phyloP scores from a whole-genome alignment of 352 stramenopile genomes.

The Saprolegnia parasitica region DNA sequence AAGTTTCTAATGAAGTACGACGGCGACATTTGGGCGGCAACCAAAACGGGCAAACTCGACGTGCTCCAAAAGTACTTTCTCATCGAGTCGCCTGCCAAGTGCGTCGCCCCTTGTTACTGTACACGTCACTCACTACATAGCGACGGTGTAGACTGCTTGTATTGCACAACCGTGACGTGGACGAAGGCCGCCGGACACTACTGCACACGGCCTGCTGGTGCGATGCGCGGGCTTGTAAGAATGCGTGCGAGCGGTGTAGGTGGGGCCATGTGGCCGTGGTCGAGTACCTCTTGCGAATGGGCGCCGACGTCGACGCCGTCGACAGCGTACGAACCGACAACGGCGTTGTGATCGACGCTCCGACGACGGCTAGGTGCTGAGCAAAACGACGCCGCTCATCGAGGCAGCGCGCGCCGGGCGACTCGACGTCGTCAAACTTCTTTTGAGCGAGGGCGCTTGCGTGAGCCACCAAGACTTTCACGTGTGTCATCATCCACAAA shows the following conservation, averaged over 20 bases:
- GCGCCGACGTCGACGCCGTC: conserved; percentile 46
- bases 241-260: conserved; percentile 28
- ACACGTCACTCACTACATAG: too few species aligned
- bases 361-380: conserved; percentile 35
- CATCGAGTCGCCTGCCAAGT: conserved; percentile 47
- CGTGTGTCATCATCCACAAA: conserved; percentile 29
- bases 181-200: conserved; percentile 54
- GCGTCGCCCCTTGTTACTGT: background rate
- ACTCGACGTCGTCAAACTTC: conserved; percentile 38
- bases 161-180: conserved; percentile 38
- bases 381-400: conserved; percentile 51
- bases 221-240: background rate
- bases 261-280: conserved; percentile 35
- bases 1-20: conserved; percentile 52
- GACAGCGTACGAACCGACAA: conserved; percentile 41
- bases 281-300: conserved; percentile 43
- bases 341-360: background rate
- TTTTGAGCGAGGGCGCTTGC: conserved; percentile 47
- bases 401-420: conserved; percentile 58
- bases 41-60: conserved; percentile 39
- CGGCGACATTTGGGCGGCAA: conserved; percentile 53
- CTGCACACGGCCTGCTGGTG: conserved; percentile 66
- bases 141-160: conserved; percentile 41
- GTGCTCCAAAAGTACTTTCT: conserved; percentile 61
- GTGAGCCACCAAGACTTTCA: conserved; percentile 42